Evolutionary conservation across 1,284 basidiomycete genomes (phyloP).

Genomic region (Boletus smithii): DNA sequence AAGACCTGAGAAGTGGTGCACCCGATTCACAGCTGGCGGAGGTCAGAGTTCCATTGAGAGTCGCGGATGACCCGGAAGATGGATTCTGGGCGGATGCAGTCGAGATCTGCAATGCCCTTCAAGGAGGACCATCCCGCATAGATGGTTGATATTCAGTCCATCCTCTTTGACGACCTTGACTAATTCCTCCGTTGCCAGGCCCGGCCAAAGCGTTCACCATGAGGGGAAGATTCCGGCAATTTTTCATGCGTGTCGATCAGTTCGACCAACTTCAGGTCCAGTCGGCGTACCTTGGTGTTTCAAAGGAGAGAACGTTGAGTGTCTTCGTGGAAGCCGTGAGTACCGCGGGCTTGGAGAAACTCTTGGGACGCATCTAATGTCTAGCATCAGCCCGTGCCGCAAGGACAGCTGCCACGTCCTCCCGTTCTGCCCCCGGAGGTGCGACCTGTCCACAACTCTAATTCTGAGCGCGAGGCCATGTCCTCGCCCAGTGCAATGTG

Average conservation of each 20-base stretch:
- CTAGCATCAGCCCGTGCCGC: slow-evolving; percentile 24
- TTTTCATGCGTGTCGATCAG: slow-evolving; percentile 58
- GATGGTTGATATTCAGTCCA: slow-evolving; percentile 47
- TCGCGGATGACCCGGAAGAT: slow-evolving; percentile 44
- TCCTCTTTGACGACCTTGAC: background rate
- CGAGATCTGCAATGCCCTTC: slow-evolving; percentile 56
- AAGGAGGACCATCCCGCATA: slow-evolving; percentile 60
- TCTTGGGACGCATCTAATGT: slow-evolving; percentile 12
- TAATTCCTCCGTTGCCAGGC: slow-evolving; percentile 39
- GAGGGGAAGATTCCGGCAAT: slow-evolving; percentile 67
- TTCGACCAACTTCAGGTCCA: slow-evolving; percentile 46
- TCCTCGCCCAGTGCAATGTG: slow-evolving; percentile 3
- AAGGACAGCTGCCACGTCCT: slow-evolving; percentile 33
- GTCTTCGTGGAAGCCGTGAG: slow-evolving; percentile 50
- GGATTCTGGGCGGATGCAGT: slow-evolving; percentile 69
- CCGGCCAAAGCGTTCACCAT: slow-evolving; percentile 65
- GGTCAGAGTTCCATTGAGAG: slow-evolving; percentile 53
- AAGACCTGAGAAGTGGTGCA: slow-evolving; percentile 52
- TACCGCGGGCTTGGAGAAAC: slow-evolving; percentile 6
- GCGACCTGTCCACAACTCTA: slow-evolving; percentile 13
- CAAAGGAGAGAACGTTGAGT: slow-evolving; percentile 44
- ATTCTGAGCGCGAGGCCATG: slow-evolving; percentile 19
- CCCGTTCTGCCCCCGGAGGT: slow-evolving; percentile 18
- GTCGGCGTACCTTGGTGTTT: slow-evolving; percentile 46
- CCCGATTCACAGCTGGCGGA: slow-evolving; percentile 61